Conservation (phyloP, 2,329 filamentous ascomycete genomes). For the Pseudogymnoascus sp. region DNA sequence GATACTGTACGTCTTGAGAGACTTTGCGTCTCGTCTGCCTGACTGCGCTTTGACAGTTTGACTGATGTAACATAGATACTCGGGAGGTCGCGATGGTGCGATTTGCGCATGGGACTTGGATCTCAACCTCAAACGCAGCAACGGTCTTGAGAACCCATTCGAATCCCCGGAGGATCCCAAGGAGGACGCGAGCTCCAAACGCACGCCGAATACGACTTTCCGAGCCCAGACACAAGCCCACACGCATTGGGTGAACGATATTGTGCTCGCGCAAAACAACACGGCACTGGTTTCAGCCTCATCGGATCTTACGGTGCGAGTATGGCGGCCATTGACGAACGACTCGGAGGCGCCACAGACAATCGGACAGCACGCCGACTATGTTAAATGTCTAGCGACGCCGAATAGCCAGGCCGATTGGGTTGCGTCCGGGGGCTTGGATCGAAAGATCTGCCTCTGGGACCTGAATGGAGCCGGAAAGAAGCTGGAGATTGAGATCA, state of each 20-base stretch:
- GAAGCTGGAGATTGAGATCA: constrained; percentile 75
- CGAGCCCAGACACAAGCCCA: constrained; percentile 59
- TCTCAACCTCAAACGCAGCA: constrained; percentile 46
- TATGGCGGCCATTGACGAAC: constrained; percentile 67
- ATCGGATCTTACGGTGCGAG: constrained; percentile 63
- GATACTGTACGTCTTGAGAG: constrained; percentile 60
- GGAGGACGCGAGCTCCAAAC: constrained; percentile 26
- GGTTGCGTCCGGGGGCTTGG: constrained; percentile 89
- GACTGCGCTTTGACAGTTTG: constrained; percentile 10
- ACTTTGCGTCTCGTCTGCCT: neutral
- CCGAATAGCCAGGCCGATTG: constrained; percentile 64
- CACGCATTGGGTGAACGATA: constrained; percentile 72
- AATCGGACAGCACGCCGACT: constrained; percentile 90
- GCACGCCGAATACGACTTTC: constrained; percentile 45
- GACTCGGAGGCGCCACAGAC: constrained; percentile 59
- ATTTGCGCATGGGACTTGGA: constrained; percentile 93
- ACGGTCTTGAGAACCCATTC: constrained; percentile 23
- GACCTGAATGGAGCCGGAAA: constrained; percentile 83
- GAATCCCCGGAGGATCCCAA: constrained; percentile 24
- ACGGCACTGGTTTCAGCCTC: constrained; percentile 61
- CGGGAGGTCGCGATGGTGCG: constrained; percentile 87
- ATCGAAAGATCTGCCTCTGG: constrained; percentile 89
- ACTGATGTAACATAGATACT: constrained; percentile 57
- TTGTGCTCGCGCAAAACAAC: constrained; percentile 56
- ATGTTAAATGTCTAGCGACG: constrained; percentile 87